phyloP scores from a whole-genome alignment of 2,329 filamentous ascomycete species.

The Herpomyces periplanetae region DNA sequence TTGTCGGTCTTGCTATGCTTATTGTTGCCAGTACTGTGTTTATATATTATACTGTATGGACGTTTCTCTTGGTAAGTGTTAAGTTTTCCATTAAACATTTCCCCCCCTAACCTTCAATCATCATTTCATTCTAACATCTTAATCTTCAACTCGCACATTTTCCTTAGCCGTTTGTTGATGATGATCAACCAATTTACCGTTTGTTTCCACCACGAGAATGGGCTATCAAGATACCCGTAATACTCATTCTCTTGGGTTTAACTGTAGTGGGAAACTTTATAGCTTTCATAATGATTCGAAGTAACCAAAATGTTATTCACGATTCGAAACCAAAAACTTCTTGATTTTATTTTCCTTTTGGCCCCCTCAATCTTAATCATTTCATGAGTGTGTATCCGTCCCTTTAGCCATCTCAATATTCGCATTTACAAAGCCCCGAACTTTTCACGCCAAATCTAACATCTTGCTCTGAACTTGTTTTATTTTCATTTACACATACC shows the following conservation, averaged over 20 bases:
- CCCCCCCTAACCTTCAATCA: constrained; percentile 1
- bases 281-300: constrained; percentile 88
- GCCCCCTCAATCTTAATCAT: too few species aligned
- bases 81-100: background rate
- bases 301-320: constrained; percentile 94
- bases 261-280: constrained; percentile 88
- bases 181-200: constrained; percentile 61
- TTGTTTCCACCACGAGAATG: constrained; percentile 90
- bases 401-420: too few species aligned
- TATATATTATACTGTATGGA: constrained; percentile 91
- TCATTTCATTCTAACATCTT: constrained; percentile 2
- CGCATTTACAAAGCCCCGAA: too few species aligned
- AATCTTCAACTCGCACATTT: constrained; percentile 1
- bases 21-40: constrained; percentile 30
- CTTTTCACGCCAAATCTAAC: too few species aligned
- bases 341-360: too few species aligned
- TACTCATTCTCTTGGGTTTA: constrained; percentile 59
- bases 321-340: too few species aligned
- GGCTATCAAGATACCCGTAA: constrained; percentile 93
- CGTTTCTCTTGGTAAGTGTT: constrained; percentile 47
- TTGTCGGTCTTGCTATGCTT: constrained; percentile 34
- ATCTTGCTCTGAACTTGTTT: too few species aligned
- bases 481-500: too few species aligned
- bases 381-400: too few species aligned
- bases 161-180: constrained; percentile 66